Evolutionary conservation across 176 grass and related monocot genomes (phyloP).

Genomic region (Avena sativa): DNA sequence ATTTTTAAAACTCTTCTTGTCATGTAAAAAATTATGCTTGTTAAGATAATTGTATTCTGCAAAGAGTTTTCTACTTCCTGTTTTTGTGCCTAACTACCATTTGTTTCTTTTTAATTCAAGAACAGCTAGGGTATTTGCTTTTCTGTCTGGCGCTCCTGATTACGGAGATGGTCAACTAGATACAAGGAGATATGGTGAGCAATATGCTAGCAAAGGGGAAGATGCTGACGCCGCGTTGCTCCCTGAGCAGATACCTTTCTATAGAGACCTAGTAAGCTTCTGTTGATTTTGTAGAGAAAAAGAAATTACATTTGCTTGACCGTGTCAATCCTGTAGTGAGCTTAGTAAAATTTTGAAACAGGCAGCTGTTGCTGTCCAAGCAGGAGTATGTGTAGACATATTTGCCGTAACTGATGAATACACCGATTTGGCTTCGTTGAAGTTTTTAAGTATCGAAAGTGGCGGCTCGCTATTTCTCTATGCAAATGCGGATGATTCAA

Average conservation of each 20-base stretch:
- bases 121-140: slow-evolving; percentile 92
- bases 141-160: slow-evolving; percentile 95
- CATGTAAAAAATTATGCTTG: slow-evolving; percentile 26
- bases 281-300: slow-evolving; percentile 11
- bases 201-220: slow-evolving; percentile 91
- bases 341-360: slow-evolving; percentile 55
- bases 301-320: not conserved
- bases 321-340: slow-evolving; percentile 20
- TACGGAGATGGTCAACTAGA: slow-evolving; percentile 92
- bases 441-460: slow-evolving; percentile 97
- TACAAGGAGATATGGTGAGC: slow-evolving; percentile 90
- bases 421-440: slow-evolving; percentile 94
- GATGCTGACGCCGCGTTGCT: slow-evolving; percentile 85
- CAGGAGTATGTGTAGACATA: slow-evolving; percentile 93
- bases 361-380: slow-evolving; percentile 95
- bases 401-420: slow-evolving; percentile 97
- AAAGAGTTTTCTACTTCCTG: not conserved
- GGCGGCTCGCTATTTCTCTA: slow-evolving; percentile 96
- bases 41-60: slow-evolving; percentile 38
- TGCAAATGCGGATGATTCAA: slow-evolving; percentile 84
- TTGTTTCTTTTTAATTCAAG: slow-evolving; percentile 42
- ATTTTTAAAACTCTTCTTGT: slow-evolving; percentile 19
- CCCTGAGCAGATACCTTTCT: slow-evolving; percentile 93
- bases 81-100: slow-evolving; percentile 39
- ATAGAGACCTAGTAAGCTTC: slow-evolving; percentile 85